Base-by-base conservation (phyloP, 768 basidiomycete genomes). In the Mycena vulgaris region DNA sequence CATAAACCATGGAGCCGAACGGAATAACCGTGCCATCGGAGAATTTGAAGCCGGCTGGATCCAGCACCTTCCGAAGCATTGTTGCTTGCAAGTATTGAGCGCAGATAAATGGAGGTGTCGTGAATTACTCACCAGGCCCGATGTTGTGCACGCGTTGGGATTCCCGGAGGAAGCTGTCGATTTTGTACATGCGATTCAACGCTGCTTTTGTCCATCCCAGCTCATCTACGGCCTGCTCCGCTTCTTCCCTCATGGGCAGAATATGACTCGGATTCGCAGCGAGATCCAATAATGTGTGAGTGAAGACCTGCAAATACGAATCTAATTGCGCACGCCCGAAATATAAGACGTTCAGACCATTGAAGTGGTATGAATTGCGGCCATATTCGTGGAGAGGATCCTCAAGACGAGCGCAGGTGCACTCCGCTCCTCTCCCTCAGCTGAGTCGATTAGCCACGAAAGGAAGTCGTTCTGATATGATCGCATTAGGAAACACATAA, bases 111-210 rank as follows among this genome's bases (percentile, higher is more conserved):
- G n/a, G 35, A 37, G 14, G 35, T 37, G 35, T 14, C 35, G 14
- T 7, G 28, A 25, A 39, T 28, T 25, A 30, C 63, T 75, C 25
- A 83, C 58, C 5, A 79, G 63, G 64, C 5, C 66, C 59, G 5
- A 13, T 45, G 13, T 42, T 80, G 37, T n/a, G n/a, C n/a, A n/a
- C n/a, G n/a, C n/a, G n/a, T n/a, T n/a, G n/a, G n/a, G n/a, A n/a
- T n/a, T n/a, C 85, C 73, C 82, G 83, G 56, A 86, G 33, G 73
- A 87, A 85, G 70, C 85, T 86, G 74, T 88, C 86, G 23, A 86
- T 40, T 63, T 80, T 81, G 57, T 53, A 72, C 83, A 86, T 83
- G 62, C 78, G 74, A 25, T 75, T 75, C 63, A 86, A 70, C 0
- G 82, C 79, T 17, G 74, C 73, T 69, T 86, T 87, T 8, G 80